Conservation (phyloP, 257 asterid species). For the Nicotiana obtusifolia region DNA sequence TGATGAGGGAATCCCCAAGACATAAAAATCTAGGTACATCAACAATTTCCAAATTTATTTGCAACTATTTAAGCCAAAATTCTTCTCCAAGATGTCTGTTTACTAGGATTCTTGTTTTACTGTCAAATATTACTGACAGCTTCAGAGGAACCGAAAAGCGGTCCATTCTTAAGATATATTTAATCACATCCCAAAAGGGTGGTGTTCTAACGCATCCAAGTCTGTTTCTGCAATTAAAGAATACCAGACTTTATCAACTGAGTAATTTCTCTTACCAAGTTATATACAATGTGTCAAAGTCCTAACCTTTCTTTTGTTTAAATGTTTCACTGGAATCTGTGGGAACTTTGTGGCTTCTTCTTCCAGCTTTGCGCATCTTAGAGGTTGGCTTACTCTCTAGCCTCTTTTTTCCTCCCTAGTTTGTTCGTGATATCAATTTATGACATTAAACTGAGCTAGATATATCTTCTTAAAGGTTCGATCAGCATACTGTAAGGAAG, state of each 20-base stretch:
- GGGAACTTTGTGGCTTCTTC: not conserved
- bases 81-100: not conserved
- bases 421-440: not conserved
- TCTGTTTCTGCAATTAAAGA: not conserved
- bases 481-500: constrained; percentile 73
- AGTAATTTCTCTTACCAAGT: not conserved
- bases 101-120: not conserved
- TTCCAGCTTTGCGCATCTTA: constrained; percentile 67
- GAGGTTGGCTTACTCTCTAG: constrained; percentile 49
- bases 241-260: not conserved
- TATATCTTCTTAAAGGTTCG: constrained; percentile 50
- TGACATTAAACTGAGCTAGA: not conserved
- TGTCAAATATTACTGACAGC: too few species aligned
- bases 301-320: not conserved
- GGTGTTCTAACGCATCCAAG: too few species aligned
- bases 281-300: not conserved
- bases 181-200: too few species aligned
- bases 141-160: too few species aligned
- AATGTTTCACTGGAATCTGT: not conserved
- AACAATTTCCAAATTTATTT: not conserved
- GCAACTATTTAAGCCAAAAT: not conserved
- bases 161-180: too few species aligned
- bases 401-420: not conserved
- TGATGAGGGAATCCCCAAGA: constrained; percentile 72
- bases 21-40: constrained; percentile 57